Conservation (phyloP, 116 monocot genomes). For the Zostera marina region DNA sequence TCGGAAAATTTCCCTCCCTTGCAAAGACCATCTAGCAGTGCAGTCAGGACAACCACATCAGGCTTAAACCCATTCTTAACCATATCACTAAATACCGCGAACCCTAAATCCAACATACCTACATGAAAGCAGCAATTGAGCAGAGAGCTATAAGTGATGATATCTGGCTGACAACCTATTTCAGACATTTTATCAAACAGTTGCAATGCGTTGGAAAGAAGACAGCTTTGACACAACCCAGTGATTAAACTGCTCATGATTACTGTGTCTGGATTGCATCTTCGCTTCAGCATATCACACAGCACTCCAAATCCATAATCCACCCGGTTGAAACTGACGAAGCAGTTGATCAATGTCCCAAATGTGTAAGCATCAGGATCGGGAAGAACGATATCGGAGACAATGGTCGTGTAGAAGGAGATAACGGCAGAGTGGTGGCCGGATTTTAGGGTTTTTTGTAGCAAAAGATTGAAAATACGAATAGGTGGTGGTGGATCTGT, state of each 20-base stretch:
- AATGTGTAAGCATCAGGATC: constrained; percentile 29
- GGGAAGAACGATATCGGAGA: background rate
- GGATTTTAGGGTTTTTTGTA: background rate
- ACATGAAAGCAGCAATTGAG: constrained; percentile 3
- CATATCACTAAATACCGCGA: constrained; percentile 1
- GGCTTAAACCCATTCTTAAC: background rate
- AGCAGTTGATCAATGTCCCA: constrained; percentile 36
- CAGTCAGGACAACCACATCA: background rate
- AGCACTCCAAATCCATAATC: constrained; percentile 13
- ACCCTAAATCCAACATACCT: background rate
- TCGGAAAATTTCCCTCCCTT: constrained; percentile 11
- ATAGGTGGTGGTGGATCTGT: background rate
- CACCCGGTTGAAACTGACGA: constrained; percentile 13
- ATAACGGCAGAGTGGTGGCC: background rate
- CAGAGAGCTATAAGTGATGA: constrained; percentile 7
- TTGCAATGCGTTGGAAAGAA: constrained; percentile 23
- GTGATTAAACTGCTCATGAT: constrained; percentile 34
- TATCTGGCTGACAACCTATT: constrained; percentile 28
- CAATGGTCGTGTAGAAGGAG: background rate
- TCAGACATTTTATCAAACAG: constrained; percentile 29
- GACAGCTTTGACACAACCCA: constrained; percentile 14
- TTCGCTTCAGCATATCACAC: constrained; percentile 8
- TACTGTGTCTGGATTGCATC: constrained; percentile 20
- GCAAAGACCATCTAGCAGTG: constrained; percentile 17
- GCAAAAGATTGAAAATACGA: constrained; percentile 1